Base-by-base conservation (phyloP, 2,329 filamentous ascomycete genomes). In the Ceratocystis huliohia region DNA sequence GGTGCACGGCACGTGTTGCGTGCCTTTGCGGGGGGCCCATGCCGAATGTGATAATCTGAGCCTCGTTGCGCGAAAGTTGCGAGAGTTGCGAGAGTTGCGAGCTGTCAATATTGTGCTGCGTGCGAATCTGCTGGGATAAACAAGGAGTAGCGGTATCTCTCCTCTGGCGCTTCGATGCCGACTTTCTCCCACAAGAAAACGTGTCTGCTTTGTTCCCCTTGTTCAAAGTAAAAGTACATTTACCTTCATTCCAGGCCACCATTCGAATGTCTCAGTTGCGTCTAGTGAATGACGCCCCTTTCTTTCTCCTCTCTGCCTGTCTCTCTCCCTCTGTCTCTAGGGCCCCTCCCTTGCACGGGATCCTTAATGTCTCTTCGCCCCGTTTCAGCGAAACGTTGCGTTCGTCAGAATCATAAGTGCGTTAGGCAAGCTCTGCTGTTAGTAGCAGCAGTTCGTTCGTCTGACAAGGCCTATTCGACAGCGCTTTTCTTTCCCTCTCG, bases 331-430 rank as follows among this genome's bases (percentile, higher is more conserved):
- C 37, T 37, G 37, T 37, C 15, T 37, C 37, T 37, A 37, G 1
- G 10, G 37, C 37, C 10, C 37, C 37, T 50, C 46, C 53, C 53
- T 59, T 30, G 25, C 53, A n/a, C n/a, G 53, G 15, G 53, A 33
- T 59, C 53, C 15, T 33, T 59, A n/a, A 10, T 59, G 53, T 59
- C 53, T 57, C 53, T 33, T 28, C 53, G n/a, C 15, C 8, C 10
- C 53, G 25, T 59, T 30, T 59, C 53, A 33, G 53, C 28, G 53
- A 59, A 59, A 59, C 53, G 53, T 59, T 59, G 53, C 53, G 53
- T 59, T 59, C 15, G 28, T 59, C 53, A 59, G 53, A 59, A 59
- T 30, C 17, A 17, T 59, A n/a, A 33, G 30, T 30, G 53, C 28
- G 25, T 33, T n/a, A 62, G 59, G 33, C 59, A 62, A 37, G 28